Conservation (phyloP, 2,329 filamentous ascomycete species). For the Trichoderma gracile region DNA sequence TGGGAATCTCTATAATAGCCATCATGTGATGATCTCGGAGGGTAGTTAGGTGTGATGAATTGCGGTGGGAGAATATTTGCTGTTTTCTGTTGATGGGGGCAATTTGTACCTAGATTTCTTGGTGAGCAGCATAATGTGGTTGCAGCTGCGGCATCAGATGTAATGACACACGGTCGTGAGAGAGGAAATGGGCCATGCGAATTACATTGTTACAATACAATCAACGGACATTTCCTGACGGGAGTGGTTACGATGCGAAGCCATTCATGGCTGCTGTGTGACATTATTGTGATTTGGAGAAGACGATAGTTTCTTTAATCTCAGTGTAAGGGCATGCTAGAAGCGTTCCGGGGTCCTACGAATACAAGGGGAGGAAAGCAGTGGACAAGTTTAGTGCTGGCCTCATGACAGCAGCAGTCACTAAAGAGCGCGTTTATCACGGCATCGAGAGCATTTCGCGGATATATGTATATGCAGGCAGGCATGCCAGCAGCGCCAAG, state of each 20-base stretch:
- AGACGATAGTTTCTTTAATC: too few relatives aligned
- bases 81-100: constrained; percentile 34
- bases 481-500: too few relatives aligned
- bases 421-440: too few relatives aligned
- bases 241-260: too few relatives aligned
- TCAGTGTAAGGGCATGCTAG: background rate
- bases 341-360: too few relatives aligned
- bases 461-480: background rate
- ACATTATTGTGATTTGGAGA: too few relatives aligned
- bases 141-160: constrained; percentile 35
- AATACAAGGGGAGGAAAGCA: too few relatives aligned
- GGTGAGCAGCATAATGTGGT: constrained; percentile 38
- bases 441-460: background rate
- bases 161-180: constrained; percentile 36
- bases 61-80: constrained; percentile 37
- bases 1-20: constrained; percentile 36
- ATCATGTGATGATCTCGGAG: constrained; percentile 26
- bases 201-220: constrained; percentile 23
- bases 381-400: too few relatives aligned
- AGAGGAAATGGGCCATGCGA: constrained; percentile 24
- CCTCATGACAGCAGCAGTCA: too few relatives aligned
- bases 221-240: constrained; percentile 13
- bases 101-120: constrained; percentile 41
- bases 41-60: constrained; percentile 32
- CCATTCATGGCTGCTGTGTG: background rate